Evolutionary conservation across 305 asterid genomes (phyloP).

Genomic region (Plantago rigida): DNA sequence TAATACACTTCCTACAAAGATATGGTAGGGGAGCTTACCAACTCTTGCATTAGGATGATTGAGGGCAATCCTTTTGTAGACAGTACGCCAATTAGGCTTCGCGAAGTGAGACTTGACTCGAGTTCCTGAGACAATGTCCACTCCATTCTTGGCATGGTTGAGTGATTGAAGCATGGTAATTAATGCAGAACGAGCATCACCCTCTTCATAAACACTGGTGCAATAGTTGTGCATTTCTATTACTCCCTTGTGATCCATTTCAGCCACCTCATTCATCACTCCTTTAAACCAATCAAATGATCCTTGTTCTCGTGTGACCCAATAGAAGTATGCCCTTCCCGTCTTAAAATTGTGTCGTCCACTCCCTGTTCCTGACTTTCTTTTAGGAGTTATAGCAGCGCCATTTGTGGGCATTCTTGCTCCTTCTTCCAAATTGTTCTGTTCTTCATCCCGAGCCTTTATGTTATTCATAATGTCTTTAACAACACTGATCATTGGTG

Average conservation of each 20-base stretch:
- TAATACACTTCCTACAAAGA: too few relatives aligned
- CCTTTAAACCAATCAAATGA: slow-evolving; percentile 90
- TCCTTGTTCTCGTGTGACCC: slow-evolving; percentile 85
- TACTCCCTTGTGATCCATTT: slow-evolving; percentile 53
- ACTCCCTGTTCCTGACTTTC: slow-evolving; percentile 30
- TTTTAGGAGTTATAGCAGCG: slow-evolving; percentile 22
- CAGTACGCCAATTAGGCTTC: slow-evolving; percentile 76
- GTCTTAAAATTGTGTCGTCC: slow-evolving; percentile 40
- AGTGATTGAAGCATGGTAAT: slow-evolving; percentile 74
- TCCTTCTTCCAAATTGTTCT: slow-evolving; percentile 37
- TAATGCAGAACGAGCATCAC: slow-evolving; percentile 76
- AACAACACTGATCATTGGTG: slow-evolving; percentile 82
- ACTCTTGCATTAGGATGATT: slow-evolving; percentile 59
- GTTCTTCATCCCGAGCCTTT: slow-evolving; percentile 41
- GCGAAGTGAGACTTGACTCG: slow-evolving; percentile 79
- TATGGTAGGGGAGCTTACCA: slow-evolving; percentile 35
- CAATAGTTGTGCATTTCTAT: slow-evolving; percentile 85
- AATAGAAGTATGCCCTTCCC: slow-evolving; percentile 63
- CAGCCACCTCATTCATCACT: slow-evolving; percentile 72
- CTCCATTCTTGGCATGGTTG: slow-evolving; percentile 72
- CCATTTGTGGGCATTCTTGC: slow-evolving; percentile 18
- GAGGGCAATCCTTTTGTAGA: slow-evolving; percentile 63
- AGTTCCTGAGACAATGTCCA: slow-evolving; percentile 71
- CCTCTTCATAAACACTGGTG: slow-evolving; percentile 79
- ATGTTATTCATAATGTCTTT: slow-evolving; percentile 75